These are phyloP conservation scores for Komagataella phaffii DNA, from an alignment of 805 yeast genomes.

Conservation along the genomic window DNA sequence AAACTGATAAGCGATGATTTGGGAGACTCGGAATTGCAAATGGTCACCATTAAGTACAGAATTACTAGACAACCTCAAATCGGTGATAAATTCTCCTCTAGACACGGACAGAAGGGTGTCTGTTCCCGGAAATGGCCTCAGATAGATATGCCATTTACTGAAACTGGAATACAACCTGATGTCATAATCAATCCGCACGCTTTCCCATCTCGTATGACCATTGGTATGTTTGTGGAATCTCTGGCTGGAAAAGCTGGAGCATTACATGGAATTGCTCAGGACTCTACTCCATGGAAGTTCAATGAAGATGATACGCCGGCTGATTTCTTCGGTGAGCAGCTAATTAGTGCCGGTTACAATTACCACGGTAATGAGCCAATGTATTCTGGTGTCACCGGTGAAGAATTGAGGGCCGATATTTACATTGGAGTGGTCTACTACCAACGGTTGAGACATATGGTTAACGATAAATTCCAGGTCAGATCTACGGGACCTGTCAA, in stretches of 20 bases:
- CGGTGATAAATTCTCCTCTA: slow-evolving; percentile 95
- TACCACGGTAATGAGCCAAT: slow-evolving; percentile 98
- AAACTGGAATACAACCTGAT: slow-evolving; percentile 94
- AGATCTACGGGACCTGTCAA: slow-evolving; percentile 98
- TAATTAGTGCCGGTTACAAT: slow-evolving; percentile 79
- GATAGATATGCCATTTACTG: slow-evolving; percentile 93
- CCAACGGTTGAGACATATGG: slow-evolving; percentile 98
- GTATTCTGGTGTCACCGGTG: slow-evolving; percentile 98
- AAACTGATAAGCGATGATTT: slow-evolving; percentile 79
- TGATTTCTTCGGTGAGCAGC: slow-evolving; percentile 92
- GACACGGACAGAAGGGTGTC: slow-evolving; percentile 98
- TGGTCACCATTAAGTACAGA: slow-evolving; percentile 78
- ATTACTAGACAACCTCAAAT: slow-evolving; percentile 85
- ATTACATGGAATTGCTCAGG: slow-evolving; percentile 93
- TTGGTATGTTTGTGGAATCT: slow-evolving; percentile 98
- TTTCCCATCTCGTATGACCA: slow-evolving; percentile 99
- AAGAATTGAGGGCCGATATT: slow-evolving; percentile 90
- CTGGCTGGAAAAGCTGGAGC: slow-evolving; percentile 99
- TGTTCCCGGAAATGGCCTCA: slow-evolving; percentile 98
- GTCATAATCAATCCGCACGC: slow-evolving; percentile 98
- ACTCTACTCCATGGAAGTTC: slow-evolving; percentile 93
- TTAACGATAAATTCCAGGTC: slow-evolving; percentile 97
- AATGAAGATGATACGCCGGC: slow-evolving; percentile 91
- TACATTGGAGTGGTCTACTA: slow-evolving; percentile 95
- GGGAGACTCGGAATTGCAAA: slow-evolving; percentile 69